Evolutionary conservation across 768 basidiomycete species (phyloP), one percentile per base, ranked within the genome.

Genomic region (Strobilomyces confusus): DNA sequence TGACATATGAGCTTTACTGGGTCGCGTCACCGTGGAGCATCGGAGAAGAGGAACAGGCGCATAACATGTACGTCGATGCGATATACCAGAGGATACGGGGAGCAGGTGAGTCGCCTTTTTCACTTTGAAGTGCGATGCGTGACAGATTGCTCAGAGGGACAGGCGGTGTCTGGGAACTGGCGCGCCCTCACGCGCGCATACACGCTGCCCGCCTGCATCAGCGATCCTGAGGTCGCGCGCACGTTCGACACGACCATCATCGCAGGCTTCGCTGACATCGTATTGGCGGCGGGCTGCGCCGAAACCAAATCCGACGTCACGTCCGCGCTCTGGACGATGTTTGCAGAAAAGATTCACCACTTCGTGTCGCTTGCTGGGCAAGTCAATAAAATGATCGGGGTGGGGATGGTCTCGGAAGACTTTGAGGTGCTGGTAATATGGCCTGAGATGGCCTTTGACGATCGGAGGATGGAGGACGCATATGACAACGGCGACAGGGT

Each of bases 331-430:
- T 66, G 67, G 30, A 57, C 66, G 6, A 70, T 69, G 19, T 83
- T 82, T 57, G 66, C 63, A 3, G 73, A 72, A 0, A 71, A 72
- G 23, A 64, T 82, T 17, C 60, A 59, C 19, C 58, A 67, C 15
- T 71, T 84, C 37, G 73, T 79, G 33, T 70, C 71, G 42, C 64
- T 72, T 17, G 77, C 80, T 13, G 69, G 76, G 37, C 70, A 70
- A 14, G 61, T 84, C 29, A 81, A 80, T 40, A 64, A 62, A 44
- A 53, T 61, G 1, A 54, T 65, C 2, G 57, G 61, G 1, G 58
- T 60, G 25, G 67, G 59, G 23, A 50, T 62, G 17, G 48, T 67
- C 5, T 67, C 61, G 13, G 64, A 63, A 13, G 62, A 68, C 41
- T 60, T 69, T 12, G 63, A 68, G 19, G 59, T 68, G n/a, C 14